These are phyloP conservation scores for Lachnum nothofagi DNA, from an alignment of 2,329 filamentous ascomycete genomes.

Conservation along the genomic window DNA sequence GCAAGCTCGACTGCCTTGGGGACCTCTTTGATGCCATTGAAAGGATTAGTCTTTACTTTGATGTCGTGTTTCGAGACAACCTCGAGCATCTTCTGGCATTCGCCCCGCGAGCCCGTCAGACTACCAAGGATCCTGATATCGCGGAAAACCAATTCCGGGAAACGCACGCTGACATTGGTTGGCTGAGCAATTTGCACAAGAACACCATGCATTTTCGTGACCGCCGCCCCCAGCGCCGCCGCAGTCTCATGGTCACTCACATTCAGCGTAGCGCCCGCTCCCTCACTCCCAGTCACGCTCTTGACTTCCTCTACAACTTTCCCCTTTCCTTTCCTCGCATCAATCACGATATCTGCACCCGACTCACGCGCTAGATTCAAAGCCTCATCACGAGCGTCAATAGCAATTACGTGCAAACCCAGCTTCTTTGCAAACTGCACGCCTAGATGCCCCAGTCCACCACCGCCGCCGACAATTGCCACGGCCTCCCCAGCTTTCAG, in stretches of 20 bases:
- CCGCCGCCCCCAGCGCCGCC: conserved; percentile 46
- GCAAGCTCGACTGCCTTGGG: conserved; percentile 46
- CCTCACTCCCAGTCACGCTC: conserved; percentile 42
- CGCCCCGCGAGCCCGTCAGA: conserved; percentile 36
- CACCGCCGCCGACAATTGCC: conserved; percentile 45
- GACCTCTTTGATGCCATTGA: conserved; percentile 48
- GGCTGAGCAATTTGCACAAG: conserved; percentile 56
- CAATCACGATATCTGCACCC: conserved; percentile 49
- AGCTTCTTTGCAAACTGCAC: conserved; percentile 45
- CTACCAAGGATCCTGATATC: conserved; percentile 48
- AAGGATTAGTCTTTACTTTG: too few relatives aligned
- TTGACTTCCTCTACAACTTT: conserved; percentile 44
- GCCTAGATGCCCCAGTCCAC: conserved; percentile 50
- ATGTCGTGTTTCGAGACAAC: conserved; percentile 41
- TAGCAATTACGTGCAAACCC: conserved; percentile 46
- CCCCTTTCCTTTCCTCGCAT: conserved; percentile 46
- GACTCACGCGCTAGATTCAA: conserved; percentile 42
- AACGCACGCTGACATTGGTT: conserved; percentile 35
- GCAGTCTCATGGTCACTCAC: conserved; percentile 48
- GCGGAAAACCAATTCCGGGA: conserved; percentile 47
- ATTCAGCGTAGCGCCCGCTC: conserved; percentile 49
- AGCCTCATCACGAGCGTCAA: conserved; percentile 51
- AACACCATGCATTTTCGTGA: conserved; percentile 55
- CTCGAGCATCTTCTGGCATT: conserved; percentile 45
- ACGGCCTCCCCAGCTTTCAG: conserved; percentile 35